Evolutionary conservation across 2,329 filamentous ascomycete genomes (phyloP).

Genomic region (Paecilomyces formosus): DNA sequence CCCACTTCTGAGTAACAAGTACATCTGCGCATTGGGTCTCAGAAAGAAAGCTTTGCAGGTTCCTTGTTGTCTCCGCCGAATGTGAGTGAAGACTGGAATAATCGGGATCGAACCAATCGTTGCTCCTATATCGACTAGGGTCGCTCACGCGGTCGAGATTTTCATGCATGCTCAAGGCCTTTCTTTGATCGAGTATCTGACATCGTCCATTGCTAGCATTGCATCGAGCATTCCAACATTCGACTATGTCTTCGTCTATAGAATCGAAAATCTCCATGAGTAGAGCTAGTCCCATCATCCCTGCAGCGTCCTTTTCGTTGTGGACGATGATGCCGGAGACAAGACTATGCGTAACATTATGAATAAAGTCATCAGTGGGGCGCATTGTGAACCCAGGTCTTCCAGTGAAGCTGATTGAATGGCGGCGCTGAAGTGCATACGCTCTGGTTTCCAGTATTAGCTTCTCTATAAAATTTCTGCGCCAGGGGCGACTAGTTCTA

Average conservation of each 20-base stretch:
- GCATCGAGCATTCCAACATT: constrained; percentile 42
- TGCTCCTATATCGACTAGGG: constrained; percentile 27
- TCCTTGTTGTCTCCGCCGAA: constrained; percentile 7
- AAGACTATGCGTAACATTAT: constrained; percentile 25
- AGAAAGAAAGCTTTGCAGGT: constrained; percentile 13
- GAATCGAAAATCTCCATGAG: constrained; percentile 39
- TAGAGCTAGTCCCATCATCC: constrained; percentile 35
- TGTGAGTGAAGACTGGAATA: constrained; percentile 13
- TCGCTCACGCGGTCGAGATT: constrained; percentile 25
- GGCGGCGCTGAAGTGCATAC: constrained; percentile 36
- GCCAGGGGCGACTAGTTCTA: constrained; percentile 3
- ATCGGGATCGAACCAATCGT: constrained; percentile 31
- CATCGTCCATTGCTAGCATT: constrained; percentile 57
- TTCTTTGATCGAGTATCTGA: constrained; percentile 58
- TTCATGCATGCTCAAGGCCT: constrained; percentile 40
- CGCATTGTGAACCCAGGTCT: constrained; percentile 32
- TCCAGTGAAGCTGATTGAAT: constrained; percentile 36
- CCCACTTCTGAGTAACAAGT: constrained; percentile 37
- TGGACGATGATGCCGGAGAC: constrained; percentile 35
- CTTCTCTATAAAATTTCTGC: not conserved
- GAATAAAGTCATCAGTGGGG: constrained; percentile 34
- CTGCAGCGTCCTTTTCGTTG: constrained; percentile 35
- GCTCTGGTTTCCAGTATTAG: constrained; percentile 17
- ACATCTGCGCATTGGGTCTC: constrained; percentile 38
- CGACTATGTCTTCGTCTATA: constrained; percentile 36